A percentile compares a stretch with the other conserved stretches of the same genome.
Conservation (phyloP, 164 flowering plant species). For the Berberis thunbergii region DNA sequence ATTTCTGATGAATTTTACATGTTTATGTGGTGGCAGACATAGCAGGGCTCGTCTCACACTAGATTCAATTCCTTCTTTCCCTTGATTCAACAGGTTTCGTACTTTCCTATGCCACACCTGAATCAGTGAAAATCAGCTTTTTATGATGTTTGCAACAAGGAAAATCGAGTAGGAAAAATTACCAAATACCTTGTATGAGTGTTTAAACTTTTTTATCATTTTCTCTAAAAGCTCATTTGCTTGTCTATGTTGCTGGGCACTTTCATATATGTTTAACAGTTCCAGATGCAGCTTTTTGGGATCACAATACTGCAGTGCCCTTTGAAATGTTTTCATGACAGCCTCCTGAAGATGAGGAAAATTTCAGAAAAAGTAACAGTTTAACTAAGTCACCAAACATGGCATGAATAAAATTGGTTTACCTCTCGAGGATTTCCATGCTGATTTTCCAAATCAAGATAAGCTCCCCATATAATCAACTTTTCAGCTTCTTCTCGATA, state of each 20-base stretch:
- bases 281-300: constrained; percentile 68
- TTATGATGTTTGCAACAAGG: neutral
- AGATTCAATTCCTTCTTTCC: constrained; percentile 46
- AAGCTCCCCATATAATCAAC: constrained; percentile 84
- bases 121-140: neutral
- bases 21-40: constrained; percentile 65
- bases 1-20: constrained; percentile 67
- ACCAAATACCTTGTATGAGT: constrained; percentile 62
- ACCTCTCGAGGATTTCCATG: constrained; percentile 87
- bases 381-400: neutral
- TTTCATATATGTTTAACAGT: constrained; percentile 60
- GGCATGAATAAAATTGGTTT: neutral
- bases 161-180: neutral
- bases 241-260: constrained; percentile 54
- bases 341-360: constrained; percentile 53
- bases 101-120: constrained; percentile 76
- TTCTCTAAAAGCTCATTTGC: constrained; percentile 66
- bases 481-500: constrained; percentile 79
- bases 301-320: constrained; percentile 82
- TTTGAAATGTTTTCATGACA: constrained; percentile 54
- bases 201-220: constrained; percentile 76
- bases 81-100: constrained; percentile 40
- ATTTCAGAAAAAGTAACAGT: neutral
- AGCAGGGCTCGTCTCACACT: constrained; percentile 52
- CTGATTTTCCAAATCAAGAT: constrained; percentile 74